Evolutionary conservation across 177 flowering plant genomes (phyloP).

Genomic region (Telopea speciosissima): DNA sequence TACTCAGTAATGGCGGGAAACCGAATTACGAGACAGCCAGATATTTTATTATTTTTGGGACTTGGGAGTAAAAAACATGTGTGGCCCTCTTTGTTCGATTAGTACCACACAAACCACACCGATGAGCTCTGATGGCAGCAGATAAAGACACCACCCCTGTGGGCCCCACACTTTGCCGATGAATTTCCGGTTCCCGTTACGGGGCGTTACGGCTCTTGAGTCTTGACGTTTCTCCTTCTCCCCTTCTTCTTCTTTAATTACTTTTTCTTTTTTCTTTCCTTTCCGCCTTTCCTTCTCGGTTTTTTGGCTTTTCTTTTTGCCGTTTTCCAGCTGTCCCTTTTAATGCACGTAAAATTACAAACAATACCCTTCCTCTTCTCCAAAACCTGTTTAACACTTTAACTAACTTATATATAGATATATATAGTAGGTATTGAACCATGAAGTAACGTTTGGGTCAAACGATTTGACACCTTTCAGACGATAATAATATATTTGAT

Average conservation of each 20-base stretch:
- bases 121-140: too few species aligned
- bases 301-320: not conserved
- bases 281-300: not conserved
- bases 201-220: not conserved
- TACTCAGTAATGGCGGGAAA: not conserved
- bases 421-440: too few species aligned
- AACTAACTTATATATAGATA: too few species aligned
- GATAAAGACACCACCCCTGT: not conserved
- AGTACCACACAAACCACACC: not conserved
- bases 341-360: not conserved
- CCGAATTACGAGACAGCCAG: not conserved
- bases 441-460: too few species aligned
- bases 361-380: not conserved
- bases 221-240: not conserved
- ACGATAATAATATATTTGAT: too few species aligned
- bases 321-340: not conserved
- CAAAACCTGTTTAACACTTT: too few species aligned
- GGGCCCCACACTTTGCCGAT: not conserved
- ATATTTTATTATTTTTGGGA: too few species aligned
- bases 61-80: not conserved
- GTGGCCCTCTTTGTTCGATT: not conserved
- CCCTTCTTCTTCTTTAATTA: not conserved
- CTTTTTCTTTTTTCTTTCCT: not conserved
- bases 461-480: too few species aligned
- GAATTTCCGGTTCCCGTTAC: conserved; percentile 1